Evolutionary conservation across 768 basidiomycete species (phyloP).

Genomic region (Cantharellus anzutake): DNA sequence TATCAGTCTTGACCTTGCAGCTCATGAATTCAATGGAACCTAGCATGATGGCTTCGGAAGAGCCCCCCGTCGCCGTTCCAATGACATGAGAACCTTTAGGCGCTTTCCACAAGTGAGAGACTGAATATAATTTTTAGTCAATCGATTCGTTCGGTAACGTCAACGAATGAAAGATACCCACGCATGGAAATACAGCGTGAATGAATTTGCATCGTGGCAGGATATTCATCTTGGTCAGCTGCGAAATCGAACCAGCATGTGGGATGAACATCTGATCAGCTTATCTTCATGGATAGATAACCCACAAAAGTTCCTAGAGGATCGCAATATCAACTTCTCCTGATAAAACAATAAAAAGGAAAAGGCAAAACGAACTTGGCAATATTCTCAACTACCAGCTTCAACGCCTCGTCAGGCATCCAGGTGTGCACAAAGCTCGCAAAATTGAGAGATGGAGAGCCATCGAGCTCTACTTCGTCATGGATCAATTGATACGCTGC

Average conservation of each 20-base stretch:
- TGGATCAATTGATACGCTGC: constrained; percentile 19
- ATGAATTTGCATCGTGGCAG: constrained; percentile 31
- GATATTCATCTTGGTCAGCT: constrained; percentile 54
- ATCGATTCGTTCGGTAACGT: background rate
- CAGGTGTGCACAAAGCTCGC: constrained; percentile 39
- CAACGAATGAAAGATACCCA: background rate
- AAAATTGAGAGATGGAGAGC: constrained; percentile 37
- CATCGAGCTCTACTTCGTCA: constrained; percentile 42
- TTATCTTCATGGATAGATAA: background rate
- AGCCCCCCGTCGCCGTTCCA: constrained; percentile 53
- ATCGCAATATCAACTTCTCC: background rate
- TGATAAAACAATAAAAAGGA: constrained; percentile 1
- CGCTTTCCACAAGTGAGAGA: constrained; percentile 52
- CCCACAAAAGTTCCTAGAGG: constrained; percentile 23
- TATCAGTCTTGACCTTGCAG: too few species aligned
- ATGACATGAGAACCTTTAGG: constrained; percentile 34
- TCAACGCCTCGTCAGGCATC: constrained; percentile 34
- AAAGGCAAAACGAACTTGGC: constrained; percentile 20
- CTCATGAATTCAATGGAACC: constrained; percentile 14
- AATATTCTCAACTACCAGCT: constrained; percentile 44
- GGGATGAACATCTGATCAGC: background rate
- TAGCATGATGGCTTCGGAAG: constrained; percentile 17
- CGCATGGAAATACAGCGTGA: constrained; percentile 21
- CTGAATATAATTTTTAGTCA: constrained; percentile 6
- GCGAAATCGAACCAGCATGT: background rate